Evolutionary conservation across 371 early-diverging fungal genomes (phyloP).

Genomic region (Mortierella sp.): DNA sequence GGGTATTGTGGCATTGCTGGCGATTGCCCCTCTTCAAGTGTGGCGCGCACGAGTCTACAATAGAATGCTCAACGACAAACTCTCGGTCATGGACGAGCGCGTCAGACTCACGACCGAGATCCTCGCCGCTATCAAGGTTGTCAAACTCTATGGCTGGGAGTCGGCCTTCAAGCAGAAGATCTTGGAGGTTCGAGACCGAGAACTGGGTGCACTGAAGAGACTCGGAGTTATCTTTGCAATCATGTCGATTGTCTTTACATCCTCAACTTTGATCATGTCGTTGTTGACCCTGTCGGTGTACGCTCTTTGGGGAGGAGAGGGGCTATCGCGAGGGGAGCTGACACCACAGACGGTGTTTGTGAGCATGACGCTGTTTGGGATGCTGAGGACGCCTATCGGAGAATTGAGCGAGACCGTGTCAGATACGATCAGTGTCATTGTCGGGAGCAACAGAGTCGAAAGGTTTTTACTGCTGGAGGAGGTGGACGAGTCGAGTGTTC

Average conservation of each 20-base stretch:
- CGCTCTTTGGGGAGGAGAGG: constrained; percentile 65
- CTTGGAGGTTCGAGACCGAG: constrained; percentile 59
- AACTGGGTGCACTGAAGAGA: constrained; percentile 65
- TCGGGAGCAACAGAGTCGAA: constrained; percentile 82
- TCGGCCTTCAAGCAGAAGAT: constrained; percentile 63
- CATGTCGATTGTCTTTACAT: constrained; percentile 68
- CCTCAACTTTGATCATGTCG: constrained; percentile 67
- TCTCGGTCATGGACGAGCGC: constrained; percentile 39
- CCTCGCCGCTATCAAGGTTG: constrained; percentile 89
- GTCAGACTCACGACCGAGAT: constrained; percentile 69
- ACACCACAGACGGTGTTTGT: constrained; percentile 87
- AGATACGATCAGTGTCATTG: constrained; percentile 79
- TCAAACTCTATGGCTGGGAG: constrained; percentile 80
- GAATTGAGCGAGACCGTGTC: constrained; percentile 73
- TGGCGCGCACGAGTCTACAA: constrained; percentile 53
- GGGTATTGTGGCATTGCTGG: constrained; percentile 67
- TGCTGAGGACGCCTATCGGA: constrained; percentile 66
- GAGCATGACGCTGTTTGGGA: constrained; percentile 91
- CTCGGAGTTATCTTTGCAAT: constrained; percentile 73
- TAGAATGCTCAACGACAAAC: constrained; percentile 21
- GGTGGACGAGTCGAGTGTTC: constrained; percentile 64
- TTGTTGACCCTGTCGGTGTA: constrained; percentile 65
- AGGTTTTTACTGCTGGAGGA: constrained; percentile 83
- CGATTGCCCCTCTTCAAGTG: constrained; percentile 70
- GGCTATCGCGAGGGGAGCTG: constrained; percentile 61